These are phyloP conservation scores for Eucalyptus curtisii DNA, from an alignment of 345 rosid species.

Conservation along the genomic window DNA sequence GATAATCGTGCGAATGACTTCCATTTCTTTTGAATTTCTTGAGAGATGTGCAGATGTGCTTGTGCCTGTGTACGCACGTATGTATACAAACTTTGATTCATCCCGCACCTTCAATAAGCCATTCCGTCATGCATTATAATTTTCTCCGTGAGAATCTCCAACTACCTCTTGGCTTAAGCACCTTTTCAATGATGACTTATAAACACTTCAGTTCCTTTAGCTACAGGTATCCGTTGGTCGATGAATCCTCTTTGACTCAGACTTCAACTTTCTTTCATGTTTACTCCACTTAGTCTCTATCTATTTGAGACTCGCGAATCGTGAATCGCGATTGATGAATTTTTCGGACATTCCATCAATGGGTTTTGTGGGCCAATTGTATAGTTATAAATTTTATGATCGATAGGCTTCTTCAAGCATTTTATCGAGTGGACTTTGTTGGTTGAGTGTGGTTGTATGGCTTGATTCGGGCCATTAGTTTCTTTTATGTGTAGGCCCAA, in stretches of 20 bases:
- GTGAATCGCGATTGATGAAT: neutral
- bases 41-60: neutral
- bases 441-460: neutral
- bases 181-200: neutral
- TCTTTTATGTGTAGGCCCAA: neutral
- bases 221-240: neutral
- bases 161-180: neutral
- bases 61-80: neutral
- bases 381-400: neutral
- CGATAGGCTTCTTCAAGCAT: neutral
- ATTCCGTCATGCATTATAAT: neutral
- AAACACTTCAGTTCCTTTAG: neutral
- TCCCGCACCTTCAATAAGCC: neutral
- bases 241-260: neutral
- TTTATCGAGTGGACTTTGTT: neutral
- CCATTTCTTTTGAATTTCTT: neutral
- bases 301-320: neutral
- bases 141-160: neutral
- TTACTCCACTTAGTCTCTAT: neutral
- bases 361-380: neutral
- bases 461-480: neutral
- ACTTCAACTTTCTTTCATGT: neutral
- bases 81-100: neutral
- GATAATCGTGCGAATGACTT: neutral
- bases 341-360: neutral